Evolutionary conservation across 2,329 filamentous ascomycete species (phyloP), one percentile per base, ranked within the genome.

Genomic region (Exophiala alcalophila): DNA sequence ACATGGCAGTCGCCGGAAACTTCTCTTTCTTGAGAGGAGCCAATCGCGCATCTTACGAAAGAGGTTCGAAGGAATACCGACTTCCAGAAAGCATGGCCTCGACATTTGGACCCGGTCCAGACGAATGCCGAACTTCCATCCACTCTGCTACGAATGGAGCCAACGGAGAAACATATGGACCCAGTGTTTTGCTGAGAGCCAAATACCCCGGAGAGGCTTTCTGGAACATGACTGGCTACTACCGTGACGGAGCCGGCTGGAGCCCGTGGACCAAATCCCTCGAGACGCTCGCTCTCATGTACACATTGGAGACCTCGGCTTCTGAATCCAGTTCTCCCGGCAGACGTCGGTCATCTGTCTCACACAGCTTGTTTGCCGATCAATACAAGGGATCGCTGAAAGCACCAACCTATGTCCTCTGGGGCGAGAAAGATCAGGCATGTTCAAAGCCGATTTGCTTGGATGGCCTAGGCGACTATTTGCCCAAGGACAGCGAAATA

Each of bases 371-470:
- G 10, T 73, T 73, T 49, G 65, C 69, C 18, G 64, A 67, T 5
- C 66, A 63, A 1, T 67, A 67, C 2, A 54, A 61, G 8, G 74
- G 73, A 3, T 59, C 65, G 3, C 58, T 80, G 15, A 72, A 71
- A 45, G 74, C 72, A 8, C 70, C 69, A 12, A 64, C 72, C 10
- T 78, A 75, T 4, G 57, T 80, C 12, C 49, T 81, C 27, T 76
- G 74, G 63, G 77, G 76, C 2, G 60, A 71, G 51, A 55, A 65
- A 15, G 77, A 81, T 54, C 55, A 63, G 8, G 76, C 75, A 4
- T 66, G 80, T 25, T 69, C 76, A 35, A 60, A 59, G 28, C 59
- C 63, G 9, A 59, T 80, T 19, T 69, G 65, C 18, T 57, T 80
- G 18, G 71, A 76, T 38, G 75, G 75, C 1, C 68, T 78, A 16